Percentiles rank a stretch among this genome's conserved stretches.
Conservation (phyloP, 2,329 filamentous ascomycete genomes). For the Monosporascus sp. region DNA sequence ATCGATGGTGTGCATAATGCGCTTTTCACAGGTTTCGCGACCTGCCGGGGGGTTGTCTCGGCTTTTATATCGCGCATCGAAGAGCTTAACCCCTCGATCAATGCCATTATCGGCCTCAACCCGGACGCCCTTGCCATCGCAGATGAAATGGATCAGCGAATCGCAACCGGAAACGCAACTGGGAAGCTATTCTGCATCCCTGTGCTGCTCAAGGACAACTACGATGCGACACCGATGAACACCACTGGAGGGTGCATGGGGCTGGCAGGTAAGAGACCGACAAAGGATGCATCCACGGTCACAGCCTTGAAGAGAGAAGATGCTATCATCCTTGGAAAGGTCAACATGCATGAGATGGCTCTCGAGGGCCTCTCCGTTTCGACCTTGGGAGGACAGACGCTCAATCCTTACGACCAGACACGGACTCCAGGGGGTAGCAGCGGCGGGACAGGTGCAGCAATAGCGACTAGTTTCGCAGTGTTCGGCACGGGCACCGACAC, state of each 20-base stretch:
- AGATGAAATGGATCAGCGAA: constrained; percentile 40
- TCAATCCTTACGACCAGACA: constrained; percentile 57
- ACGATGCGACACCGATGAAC: constrained; percentile 47
- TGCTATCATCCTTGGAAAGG: constrained; percentile 54
- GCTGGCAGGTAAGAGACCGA: constrained; percentile 41
- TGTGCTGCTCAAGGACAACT: constrained; percentile 61
- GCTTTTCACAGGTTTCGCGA: constrained; percentile 46
- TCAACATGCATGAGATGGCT: constrained; percentile 59
- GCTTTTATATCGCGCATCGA: constrained; percentile 54
- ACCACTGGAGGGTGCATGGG: constrained; percentile 52
- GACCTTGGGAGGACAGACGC: constrained; percentile 57
- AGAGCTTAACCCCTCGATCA: constrained; percentile 49
- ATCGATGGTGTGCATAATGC: constrained; percentile 51
- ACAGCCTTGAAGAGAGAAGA: constrained; percentile 44
- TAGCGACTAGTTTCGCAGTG: constrained; percentile 51
- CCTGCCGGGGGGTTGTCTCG: constrained; percentile 49
- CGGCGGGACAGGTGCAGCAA: constrained; percentile 56
- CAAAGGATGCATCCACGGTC: constrained; percentile 44
- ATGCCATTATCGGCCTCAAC: constrained; percentile 52
- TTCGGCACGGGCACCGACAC: constrained; percentile 56
- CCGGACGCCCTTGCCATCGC: constrained; percentile 37
- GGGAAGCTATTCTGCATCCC: constrained; percentile 56
- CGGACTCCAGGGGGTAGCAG: constrained; percentile 62
- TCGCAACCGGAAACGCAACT: constrained; percentile 43
- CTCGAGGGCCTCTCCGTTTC: constrained; percentile 59